phyloP scores from a whole-genome alignment of 805 yeast species.

The Komagataella mondaviorum region DNA sequence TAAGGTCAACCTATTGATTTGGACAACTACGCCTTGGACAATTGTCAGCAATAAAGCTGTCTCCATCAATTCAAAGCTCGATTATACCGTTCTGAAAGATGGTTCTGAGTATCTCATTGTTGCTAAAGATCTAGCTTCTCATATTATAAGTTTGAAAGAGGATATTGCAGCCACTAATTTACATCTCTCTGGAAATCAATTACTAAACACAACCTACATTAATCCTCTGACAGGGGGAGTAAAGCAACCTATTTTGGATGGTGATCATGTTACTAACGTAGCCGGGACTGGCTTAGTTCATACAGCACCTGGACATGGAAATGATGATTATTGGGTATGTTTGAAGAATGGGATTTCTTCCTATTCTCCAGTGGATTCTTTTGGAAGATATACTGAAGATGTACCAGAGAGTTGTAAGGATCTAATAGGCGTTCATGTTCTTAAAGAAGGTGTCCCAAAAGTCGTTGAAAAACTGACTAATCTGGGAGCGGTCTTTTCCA shows the following conservation, averaged over 20 bases:
- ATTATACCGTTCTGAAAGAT: slow-evolving; percentile 37
- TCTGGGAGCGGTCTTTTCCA: slow-evolving; percentile 30
- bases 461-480: slow-evolving; percentile 30
- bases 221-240: slow-evolving; percentile 33
- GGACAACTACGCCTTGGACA: slow-evolving; percentile 99
- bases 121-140: slow-evolving; percentile 32
- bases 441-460: slow-evolving; percentile 38
- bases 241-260: slow-evolving; percentile 52
- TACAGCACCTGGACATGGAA: slow-evolving; percentile 96
- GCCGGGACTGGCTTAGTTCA: slow-evolving; percentile 96
- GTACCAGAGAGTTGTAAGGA: slow-evolving; percentile 29
- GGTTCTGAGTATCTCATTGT: slow-evolving; percentile 37
- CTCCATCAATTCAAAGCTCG: slow-evolving; percentile 45
- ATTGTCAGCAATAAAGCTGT: slow-evolving; percentile 79
- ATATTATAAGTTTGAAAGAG: slow-evolving; percentile 19
- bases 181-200: slow-evolving; percentile 25
- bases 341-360: slow-evolving; percentile 39
- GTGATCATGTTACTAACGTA: slow-evolving; percentile 63
- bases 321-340: slow-evolving; percentile 78
- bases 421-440: slow-evolving; percentile 44
- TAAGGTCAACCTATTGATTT: slow-evolving; percentile 37
- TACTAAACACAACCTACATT: slow-evolving; percentile 30
- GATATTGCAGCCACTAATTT: slow-evolving; percentile 10
- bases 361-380: slow-evolving; percentile 66
- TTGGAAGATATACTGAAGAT: slow-evolving; percentile 50